These are phyloP conservation scores for Kazachstania martiniae DNA, from an alignment of 805 yeast species.

Conservation along the genomic window DNA sequence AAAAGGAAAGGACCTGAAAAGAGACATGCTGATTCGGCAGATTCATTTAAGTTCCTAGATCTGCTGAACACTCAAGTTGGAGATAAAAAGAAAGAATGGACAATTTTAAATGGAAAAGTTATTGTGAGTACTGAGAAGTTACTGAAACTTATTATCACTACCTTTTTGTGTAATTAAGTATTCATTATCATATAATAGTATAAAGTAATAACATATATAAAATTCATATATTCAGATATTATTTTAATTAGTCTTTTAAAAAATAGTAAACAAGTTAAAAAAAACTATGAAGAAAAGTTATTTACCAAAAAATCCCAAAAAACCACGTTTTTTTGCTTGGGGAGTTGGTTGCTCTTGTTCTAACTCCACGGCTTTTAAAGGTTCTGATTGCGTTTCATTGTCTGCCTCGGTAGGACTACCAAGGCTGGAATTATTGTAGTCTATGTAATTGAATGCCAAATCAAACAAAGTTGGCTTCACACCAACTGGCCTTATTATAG, in stretches of 20 bases:
- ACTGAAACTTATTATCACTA: conserved; percentile 58
- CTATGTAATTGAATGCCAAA: conserved; percentile 74
- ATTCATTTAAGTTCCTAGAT: conserved; percentile 56
- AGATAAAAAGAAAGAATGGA: conserved; percentile 37
- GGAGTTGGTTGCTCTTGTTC: conserved; percentile 20
- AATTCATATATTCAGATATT: too few species aligned
- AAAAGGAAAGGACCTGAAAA: conserved; percentile 21
- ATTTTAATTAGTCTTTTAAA: too few species aligned
- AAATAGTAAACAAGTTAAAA: too few species aligned
- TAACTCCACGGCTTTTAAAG: too few species aligned
- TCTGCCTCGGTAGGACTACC: conserved; percentile 3
- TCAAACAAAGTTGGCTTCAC: conserved; percentile 89
- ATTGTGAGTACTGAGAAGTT: conserved; percentile 58
- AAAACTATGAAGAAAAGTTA: too few species aligned
- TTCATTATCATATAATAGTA: too few species aligned
- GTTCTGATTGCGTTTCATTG: conserved; percentile 1
- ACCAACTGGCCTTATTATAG: conserved; percentile 48
- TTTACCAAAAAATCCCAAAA: conserved; percentile 66
- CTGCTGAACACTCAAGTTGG: conserved; percentile 68
- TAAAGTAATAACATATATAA: too few species aligned
- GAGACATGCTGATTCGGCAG: conserved; percentile 24
- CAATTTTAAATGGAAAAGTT: conserved; percentile 57
- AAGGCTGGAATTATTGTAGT: conserved; percentile 28
- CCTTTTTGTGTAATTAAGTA: too few species aligned
- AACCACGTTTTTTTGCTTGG: conserved; percentile 50